Evolutionary conservation across 176 grass and related monocot species (phyloP), one percentile per base, ranked within the genome.

Genomic region (Musa acuminata): DNA sequence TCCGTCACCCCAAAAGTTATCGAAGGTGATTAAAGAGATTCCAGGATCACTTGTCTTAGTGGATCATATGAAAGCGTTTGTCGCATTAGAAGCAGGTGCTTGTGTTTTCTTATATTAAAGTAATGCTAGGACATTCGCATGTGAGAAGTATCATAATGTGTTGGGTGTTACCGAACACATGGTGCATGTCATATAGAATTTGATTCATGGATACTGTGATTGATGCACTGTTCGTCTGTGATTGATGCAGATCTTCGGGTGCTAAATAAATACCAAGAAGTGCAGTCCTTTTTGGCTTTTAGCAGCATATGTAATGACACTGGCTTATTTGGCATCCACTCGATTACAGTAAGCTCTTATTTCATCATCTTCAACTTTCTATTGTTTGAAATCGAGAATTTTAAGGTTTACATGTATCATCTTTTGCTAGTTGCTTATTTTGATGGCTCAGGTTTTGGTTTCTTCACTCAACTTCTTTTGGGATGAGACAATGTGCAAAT

Each of bases 291-390:
- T 83, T 88, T 77, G 19, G 93, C 87, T 62, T 92, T 96, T 77
- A 88, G 87, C 84, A 88, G 81, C 79, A 73, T 90, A 63, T 92
- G 79, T 55, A 85, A 92, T 73, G 85, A 72, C 52, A 90, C 21
- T 70, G 89, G 93, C 54, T 85, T 96, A 59, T 96, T 96, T 83
- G 93, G 93, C 73, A 88, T 92, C 79, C 79, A 84, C 67, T 75
- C 82, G 35, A 80, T 79, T 10, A 90, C 89, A 52, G 91, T 94
- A 74, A 87, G 80, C 12, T 84, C 55, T 59, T 43, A 77, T 78
- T 72, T 64, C 77, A 25, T 80, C 8, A 50, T n/a, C 29, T 13
- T 9, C 29, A 63, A 43, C 8, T 82, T 77, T 14, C 8, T 66
- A 57, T 12, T 9, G 12, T 53, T 27, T 51, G 11, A 57, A 13